These are phyloP conservation scores for Colletotrichum simmondsii DNA, from an alignment of 2,329 filamentous ascomycete species.

Conservation along the genomic window DNA sequence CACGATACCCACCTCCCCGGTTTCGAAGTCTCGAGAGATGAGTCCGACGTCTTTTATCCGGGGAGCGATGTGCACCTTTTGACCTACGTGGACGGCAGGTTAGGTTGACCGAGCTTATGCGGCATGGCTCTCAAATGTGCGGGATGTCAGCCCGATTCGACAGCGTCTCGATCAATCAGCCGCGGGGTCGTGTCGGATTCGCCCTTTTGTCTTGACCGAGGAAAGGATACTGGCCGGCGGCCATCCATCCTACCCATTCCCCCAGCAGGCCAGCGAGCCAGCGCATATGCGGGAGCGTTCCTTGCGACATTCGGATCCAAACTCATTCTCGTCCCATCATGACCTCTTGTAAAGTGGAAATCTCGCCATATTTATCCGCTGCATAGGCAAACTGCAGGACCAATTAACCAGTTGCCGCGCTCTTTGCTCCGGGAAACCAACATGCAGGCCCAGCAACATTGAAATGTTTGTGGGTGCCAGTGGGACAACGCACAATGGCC, in stretches of 20 bases:
- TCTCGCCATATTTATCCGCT: neutral
- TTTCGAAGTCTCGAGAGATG: neutral
- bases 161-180: neutral
- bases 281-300: neutral
- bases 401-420: neutral
- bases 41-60: neutral
- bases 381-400: neutral
- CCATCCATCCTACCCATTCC: neutral
- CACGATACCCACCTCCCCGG: neutral
- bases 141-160: neutral
- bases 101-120: constrained; percentile 3
- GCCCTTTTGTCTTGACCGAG: neutral
- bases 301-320: neutral
- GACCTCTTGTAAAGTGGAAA: neutral
- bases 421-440: neutral
- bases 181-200: neutral
- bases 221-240: neutral
- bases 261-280: neutral
- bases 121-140: neutral
- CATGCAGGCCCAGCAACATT: neutral
- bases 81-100: neutral
- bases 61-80: neutral
- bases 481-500: neutral
- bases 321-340: neutral
- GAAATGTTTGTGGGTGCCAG: neutral